Percentiles rank a stretch among this genome's conserved stretches.
Conservation (phyloP, 345 rosid genomes). For the Boechera divaricarpa region DNA sequence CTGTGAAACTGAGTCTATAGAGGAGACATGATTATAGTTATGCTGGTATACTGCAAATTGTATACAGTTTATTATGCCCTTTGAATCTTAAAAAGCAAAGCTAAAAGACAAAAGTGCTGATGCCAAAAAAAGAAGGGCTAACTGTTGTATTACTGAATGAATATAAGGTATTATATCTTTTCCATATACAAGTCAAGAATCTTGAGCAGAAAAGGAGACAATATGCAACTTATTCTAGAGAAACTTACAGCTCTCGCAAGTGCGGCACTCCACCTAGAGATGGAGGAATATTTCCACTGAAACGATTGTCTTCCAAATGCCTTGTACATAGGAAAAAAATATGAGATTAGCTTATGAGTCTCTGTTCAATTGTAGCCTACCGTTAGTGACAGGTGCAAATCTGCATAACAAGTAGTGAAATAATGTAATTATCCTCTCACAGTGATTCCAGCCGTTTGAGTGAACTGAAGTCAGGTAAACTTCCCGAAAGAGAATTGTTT, state of each 20-base stretch:
- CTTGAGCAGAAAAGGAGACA: conserved; percentile 35
- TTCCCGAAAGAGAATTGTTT: conserved; percentile 70
- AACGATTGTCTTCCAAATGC: conserved; percentile 79
- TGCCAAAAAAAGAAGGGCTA: conserved; percentile 10
- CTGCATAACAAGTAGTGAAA: conserved; percentile 7
- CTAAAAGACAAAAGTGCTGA: conserved; percentile 29
- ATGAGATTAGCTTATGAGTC: conserved; percentile 29
- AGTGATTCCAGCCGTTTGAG: conserved; percentile 59
- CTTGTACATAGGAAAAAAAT: conserved; percentile 45
- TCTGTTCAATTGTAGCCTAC: neutral
- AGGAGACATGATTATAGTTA: conserved; percentile 8
- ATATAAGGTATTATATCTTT: conserved; percentile 14
- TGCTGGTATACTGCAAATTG: neutral
- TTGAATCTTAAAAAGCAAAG: conserved; percentile 30
- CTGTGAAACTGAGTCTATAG: neutral
- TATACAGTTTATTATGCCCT: conserved; percentile 16
- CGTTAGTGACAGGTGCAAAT: neutral
- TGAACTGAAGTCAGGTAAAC: conserved; percentile 72
- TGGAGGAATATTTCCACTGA: conserved; percentile 67
- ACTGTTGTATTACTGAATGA: conserved; percentile 26
- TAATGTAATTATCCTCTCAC: conserved; percentile 51
- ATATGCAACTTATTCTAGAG: conserved; percentile 26
- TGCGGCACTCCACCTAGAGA: conserved; percentile 58
- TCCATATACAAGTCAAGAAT: conserved; percentile 42
- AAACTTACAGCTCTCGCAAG: conserved; percentile 82